Conservation (phyloP, 2,329 filamentous ascomycete genomes). For the Microdochium nivale region DNA sequence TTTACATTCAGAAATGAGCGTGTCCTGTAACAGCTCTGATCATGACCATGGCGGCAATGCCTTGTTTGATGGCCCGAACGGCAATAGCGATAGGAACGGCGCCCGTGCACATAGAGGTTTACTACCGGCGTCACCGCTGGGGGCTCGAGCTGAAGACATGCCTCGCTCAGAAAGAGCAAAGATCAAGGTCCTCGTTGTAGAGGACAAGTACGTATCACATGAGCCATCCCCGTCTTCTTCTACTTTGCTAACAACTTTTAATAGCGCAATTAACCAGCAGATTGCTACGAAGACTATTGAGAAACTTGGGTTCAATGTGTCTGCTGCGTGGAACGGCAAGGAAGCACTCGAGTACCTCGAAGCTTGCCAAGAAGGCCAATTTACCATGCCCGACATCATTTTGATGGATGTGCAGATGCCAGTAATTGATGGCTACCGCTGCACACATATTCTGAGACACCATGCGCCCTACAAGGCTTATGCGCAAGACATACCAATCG, state of each 20-base stretch:
- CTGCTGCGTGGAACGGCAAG: slow-evolving; percentile 68
- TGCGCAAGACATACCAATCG: slow-evolving; percentile 58
- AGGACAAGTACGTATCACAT: slow-evolving; percentile 58
- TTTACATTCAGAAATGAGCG: slow-evolving; percentile 52
- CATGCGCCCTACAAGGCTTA: slow-evolving; percentile 55
- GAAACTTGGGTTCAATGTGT: slow-evolving; percentile 64
- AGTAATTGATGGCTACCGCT: slow-evolving; percentile 69
- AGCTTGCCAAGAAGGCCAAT: slow-evolving; percentile 38
- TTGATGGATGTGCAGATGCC: slow-evolving; percentile 74
- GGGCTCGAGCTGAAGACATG: slow-evolving; percentile 34
- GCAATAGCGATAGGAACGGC: neutral
- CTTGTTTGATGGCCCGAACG: slow-evolving; percentile 12
- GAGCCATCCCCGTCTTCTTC: no score
- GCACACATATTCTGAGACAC: slow-evolving; percentile 64
- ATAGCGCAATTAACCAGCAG: slow-evolving; percentile 59
- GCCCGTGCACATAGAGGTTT: slow-evolving; percentile 13
- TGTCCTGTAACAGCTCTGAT: slow-evolving; percentile 62
- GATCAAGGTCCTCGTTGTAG: slow-evolving; percentile 66
- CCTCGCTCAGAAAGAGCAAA: slow-evolving; percentile 49
- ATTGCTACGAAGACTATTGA: slow-evolving; percentile 68
- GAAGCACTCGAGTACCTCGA: slow-evolving; percentile 69
- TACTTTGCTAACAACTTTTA: neutral
- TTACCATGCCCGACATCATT: slow-evolving; percentile 61
- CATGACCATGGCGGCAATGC: slow-evolving; percentile 32
- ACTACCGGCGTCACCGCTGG: slow-evolving; percentile 22